Conservation (phyloP, 345 rosid species). For the Iberis pinnata region DNA sequence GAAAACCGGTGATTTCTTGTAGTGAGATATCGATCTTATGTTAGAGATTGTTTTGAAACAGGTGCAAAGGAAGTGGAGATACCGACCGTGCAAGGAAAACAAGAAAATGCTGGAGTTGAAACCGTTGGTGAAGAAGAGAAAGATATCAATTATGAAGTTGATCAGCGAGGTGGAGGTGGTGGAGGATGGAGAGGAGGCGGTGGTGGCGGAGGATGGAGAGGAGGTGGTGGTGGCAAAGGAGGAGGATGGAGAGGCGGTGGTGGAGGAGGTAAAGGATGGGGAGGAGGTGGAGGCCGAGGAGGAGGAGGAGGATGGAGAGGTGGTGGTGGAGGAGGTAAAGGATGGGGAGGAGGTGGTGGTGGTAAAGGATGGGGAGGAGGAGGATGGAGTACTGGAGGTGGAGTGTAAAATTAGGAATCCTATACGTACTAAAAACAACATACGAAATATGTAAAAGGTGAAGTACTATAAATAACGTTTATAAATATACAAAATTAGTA, state of each 20-base stretch:
- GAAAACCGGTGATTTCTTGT: not conserved
- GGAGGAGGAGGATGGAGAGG: constrained; percentile 1
- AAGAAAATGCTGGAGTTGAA: constrained; percentile 1
- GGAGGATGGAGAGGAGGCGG: constrained; percentile 13
- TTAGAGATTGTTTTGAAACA: constrained; percentile 8
- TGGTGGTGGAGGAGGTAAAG: no score
- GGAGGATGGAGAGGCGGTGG: not conserved
- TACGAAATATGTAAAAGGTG: no score
- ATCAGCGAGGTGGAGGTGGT: constrained; percentile 6
- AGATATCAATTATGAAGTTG: constrained; percentile 2
- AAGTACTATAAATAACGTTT: no score
- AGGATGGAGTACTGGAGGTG: no score
- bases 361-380: no score
- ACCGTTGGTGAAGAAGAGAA: not conserved
- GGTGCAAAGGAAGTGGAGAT: constrained; percentile 9
- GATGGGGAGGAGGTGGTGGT: no score
- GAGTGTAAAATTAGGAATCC: no score
- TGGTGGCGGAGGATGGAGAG: not conserved
- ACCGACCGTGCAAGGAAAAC: constrained; percentile 1
- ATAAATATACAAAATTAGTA: no score
- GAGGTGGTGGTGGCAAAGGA: not conserved
- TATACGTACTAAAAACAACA: no score
- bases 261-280: not conserved
- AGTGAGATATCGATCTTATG: not conserved
- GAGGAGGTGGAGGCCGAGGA: not conserved